Evolutionary conservation across 2,329 filamentous ascomycete species (phyloP), one percentile per base, ranked within the genome.

Genomic region (Alternaria sp.): DNA sequence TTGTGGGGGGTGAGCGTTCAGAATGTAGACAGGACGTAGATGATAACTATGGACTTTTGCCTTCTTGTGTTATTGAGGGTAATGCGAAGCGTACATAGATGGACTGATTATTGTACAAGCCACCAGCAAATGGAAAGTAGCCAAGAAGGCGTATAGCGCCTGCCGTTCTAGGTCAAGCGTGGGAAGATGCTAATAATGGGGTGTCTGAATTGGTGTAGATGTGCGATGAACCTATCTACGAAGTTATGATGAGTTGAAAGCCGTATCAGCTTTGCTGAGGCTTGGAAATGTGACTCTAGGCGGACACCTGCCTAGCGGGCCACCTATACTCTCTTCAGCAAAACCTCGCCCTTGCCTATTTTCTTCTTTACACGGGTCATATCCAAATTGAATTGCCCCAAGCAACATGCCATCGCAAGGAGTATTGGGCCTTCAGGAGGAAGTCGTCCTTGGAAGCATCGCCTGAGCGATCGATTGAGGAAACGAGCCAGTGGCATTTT

Each of bases 121-220:
- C 3, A 9, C n/a, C 44, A n/a, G 26, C 11, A 47, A 16, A 47
- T 3, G 2, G 44, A 0, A 34, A 48, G 44, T 16, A 34, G 44
- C 44, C 44, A 48, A 48, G 44, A 34, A 48, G 44, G 28, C 28
- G 44, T 34, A 34, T 16, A 9, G 44, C 44, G 44, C 44, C 44
- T 48, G 18, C 44, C 44, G 0, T 48, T 48, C 44, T 12, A 48
- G 44, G 44, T 48, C 44, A 48, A 48, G 28, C 44, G 28, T 5
- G 1, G 18, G 28, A 48, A 16, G 7, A 18, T 20, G 14, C 3
- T 6, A 47, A 47, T 9, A 7, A 18, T 48, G 28, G 28, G 28
- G 18, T 48, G 18, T 18, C 11, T n/a, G 0, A 3, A 0, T 14
- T 9, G 2, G 2, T 5, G n/a, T 18, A 5, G 6, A 14, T 30